These are phyloP conservation scores for Beta corolliflora DNA, from an alignment of 179 eudicot species.

Conservation along the genomic window DNA sequence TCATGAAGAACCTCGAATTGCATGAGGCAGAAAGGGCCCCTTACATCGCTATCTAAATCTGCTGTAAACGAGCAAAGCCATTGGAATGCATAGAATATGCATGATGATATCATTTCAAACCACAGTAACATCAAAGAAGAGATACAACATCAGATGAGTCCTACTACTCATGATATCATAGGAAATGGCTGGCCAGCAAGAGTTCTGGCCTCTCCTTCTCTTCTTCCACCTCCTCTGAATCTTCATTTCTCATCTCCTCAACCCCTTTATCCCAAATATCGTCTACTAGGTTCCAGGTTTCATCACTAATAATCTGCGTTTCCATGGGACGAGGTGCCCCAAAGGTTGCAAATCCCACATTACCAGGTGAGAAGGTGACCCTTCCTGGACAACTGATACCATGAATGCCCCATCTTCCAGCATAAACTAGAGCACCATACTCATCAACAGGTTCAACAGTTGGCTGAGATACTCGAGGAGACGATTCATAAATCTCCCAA, in stretches of 20 bases:
- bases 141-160: neutral
- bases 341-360: slow-evolving; percentile 80
- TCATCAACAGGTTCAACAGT: slow-evolving; percentile 63
- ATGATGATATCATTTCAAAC: neutral
- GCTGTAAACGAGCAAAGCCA: neutral
- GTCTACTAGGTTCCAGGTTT: slow-evolving; percentile 81
- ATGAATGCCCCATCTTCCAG: slow-evolving; percentile 88
- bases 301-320: slow-evolving; percentile 80
- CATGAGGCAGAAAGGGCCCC: neutral
- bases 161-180: slow-evolving; percentile 30
- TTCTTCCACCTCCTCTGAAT: slow-evolving; percentile 51
- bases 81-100: neutral
- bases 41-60: neutral
- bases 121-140: neutral
- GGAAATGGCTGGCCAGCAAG: slow-evolving; percentile 78
- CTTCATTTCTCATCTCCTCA: slow-evolving; percentile 59
- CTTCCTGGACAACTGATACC: slow-evolving; percentile 88
- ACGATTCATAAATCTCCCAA: slow-evolving; percentile 61
- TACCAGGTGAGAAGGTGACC: slow-evolving; percentile 90
- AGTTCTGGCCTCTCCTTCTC: slow-evolving; percentile 63
- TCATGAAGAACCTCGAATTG: neutral
- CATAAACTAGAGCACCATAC: slow-evolving; percentile 75
- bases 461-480: slow-evolving; percentile 72
- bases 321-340: slow-evolving; percentile 94
- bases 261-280: slow-evolving; percentile 69